phyloP scores from a whole-genome alignment of 331 rosid species.

The Dryas integrifolia region DNA sequence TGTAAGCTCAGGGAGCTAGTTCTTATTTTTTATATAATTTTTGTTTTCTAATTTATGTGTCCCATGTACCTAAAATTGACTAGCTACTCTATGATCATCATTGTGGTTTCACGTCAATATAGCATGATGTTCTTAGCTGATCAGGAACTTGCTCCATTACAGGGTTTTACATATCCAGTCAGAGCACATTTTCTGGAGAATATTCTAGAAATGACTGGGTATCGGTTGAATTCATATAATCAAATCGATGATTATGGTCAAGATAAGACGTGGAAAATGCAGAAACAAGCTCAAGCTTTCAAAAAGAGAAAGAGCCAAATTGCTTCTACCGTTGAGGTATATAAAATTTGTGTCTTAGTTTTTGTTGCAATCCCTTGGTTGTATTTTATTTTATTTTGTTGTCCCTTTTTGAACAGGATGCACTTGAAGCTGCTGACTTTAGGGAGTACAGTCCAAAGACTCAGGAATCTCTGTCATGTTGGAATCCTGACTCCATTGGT shows the following conservation, averaged over 20 bases:
- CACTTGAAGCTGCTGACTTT: constrained; percentile 42
- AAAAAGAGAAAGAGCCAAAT: constrained; percentile 49
- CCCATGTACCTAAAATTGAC: background rate
- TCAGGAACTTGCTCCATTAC: constrained; percentile 17
- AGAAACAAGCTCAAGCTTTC: constrained; percentile 41
- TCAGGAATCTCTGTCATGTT: constrained; percentile 42
- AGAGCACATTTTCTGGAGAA: constrained; percentile 48
- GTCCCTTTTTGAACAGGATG: constrained; percentile 34
- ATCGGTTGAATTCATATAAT: constrained; percentile 37
- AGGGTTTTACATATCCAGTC: constrained; percentile 58
- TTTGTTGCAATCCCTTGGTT: background rate
- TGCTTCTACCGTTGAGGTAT: constrained; percentile 50
- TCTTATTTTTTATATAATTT: background rate
- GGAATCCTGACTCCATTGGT: constrained; percentile 64
- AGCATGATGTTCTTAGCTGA: background rate
- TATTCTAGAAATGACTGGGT: constrained; percentile 47
- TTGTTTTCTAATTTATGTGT: background rate
- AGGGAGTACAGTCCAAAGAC: constrained; percentile 35
- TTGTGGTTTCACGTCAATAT: background rate
- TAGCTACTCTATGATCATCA: background rate
- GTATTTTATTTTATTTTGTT: background rate
- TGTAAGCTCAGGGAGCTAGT: constrained; percentile 28
- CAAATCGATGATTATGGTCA: constrained; percentile 61
- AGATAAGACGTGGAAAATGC: constrained; percentile 53
- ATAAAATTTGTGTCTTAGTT: constrained; percentile 4